These are phyloP conservation scores for Calendula officinalis DNA, from an alignment of 129 eudicot genomes.

Conservation along the genomic window DNA sequence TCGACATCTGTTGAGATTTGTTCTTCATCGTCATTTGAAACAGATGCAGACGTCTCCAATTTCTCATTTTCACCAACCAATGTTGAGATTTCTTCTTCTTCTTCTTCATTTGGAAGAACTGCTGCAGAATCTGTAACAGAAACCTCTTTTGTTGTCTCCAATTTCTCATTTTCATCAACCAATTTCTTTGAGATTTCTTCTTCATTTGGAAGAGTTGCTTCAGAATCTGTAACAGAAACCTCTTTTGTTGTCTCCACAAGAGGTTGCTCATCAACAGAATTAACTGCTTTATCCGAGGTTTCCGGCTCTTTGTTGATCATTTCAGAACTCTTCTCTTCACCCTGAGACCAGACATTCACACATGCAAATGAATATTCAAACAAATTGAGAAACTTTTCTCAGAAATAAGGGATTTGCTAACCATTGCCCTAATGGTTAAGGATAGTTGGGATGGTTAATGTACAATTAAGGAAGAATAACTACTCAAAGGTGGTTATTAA, in stretches of 20 bases:
- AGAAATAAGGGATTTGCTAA: too few species aligned
- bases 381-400: too few species aligned
- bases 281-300: constrained; percentile 8
- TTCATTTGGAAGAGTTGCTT: neutral
- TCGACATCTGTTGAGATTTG: constrained; percentile 1
- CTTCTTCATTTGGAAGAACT: neutral
- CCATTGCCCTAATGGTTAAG: too few species aligned
- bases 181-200: neutral
- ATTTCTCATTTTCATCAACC: constrained; percentile 9
- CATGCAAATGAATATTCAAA: constrained; percentile 11
- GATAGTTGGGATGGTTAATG: too few species aligned
- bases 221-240: neutral
- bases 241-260: neutral
- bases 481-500: too few species aligned
- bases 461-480: too few species aligned
- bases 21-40: neutral
- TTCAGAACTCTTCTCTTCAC: constrained; percentile 8
- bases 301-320: neutral
- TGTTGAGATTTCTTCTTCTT: neutral
- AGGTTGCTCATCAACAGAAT: neutral
- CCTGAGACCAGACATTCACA: constrained; percentile 15
- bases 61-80: neutral
- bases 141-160: neutral
- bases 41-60: neutral
- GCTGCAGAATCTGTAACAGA: constrained; percentile 8